These are phyloP conservation scores for Quercus variabilis DNA, from an alignment of 306 rosid species.

Conservation along the genomic window DNA sequence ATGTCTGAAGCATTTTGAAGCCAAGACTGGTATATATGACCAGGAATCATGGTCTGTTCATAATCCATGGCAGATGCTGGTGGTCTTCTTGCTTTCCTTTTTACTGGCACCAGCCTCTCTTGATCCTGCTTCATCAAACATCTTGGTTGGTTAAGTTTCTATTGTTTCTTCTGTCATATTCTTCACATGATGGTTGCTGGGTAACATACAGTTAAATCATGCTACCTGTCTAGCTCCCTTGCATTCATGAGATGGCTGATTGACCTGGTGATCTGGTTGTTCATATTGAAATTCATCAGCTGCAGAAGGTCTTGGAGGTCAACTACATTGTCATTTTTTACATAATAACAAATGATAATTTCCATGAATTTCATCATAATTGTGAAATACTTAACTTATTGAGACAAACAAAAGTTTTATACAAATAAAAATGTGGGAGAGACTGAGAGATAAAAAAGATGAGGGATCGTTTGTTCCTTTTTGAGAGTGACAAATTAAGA, in stretches of 20 bases:
- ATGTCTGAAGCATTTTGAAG: slow-evolving; percentile 62
- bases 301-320: slow-evolving; percentile 27
- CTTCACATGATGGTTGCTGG: neutral
- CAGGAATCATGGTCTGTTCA: slow-evolving; percentile 77
- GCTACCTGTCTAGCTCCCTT: slow-evolving; percentile 45
- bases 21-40: slow-evolving; percentile 72
- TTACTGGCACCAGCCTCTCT: slow-evolving; percentile 30
- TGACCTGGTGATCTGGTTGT: slow-evolving; percentile 29
- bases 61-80: slow-evolving; percentile 43
- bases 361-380: no score
- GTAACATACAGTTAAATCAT: neutral
- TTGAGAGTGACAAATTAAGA: neutral
- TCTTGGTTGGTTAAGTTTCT: slow-evolving; percentile 12
- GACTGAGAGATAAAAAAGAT: no score
- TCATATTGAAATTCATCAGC: slow-evolving; percentile 37
- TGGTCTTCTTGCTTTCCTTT: slow-evolving; percentile 49
- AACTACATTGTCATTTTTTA: neutral
- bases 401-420: no score
- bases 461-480: neutral
- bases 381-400: no score
- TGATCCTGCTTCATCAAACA: slow-evolving; percentile 41
- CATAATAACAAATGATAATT: no score
- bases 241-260: slow-evolving; percentile 28
- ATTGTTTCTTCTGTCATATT: neutral
- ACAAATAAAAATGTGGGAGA: no score